Base-by-base conservation (phyloP, 768 basidiomycete species). In the Tubosaeta sp. region DNA sequence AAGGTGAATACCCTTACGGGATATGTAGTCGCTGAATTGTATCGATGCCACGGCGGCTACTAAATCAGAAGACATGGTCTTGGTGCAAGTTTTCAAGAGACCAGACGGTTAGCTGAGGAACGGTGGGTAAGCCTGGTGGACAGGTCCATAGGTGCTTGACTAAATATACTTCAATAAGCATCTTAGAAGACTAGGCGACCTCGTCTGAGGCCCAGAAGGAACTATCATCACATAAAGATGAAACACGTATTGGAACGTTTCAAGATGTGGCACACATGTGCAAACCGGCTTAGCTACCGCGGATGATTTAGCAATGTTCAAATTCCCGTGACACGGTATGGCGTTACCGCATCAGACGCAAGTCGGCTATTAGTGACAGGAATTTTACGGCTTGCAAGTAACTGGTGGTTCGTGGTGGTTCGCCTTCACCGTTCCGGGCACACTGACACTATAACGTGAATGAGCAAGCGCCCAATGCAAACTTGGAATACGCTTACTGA, bases 41-140 rank as follows among this genome's bases (percentile, higher is more conserved):
- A 63, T 18, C 0, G 13, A 18, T 21, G 42, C 55, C 16, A 60
- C 46, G 2, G 19, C 6, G 12, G 53, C 49, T 11, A 31, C 31
- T 31, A 48, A 27, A 24, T 44, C 49, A n/a, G 55, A 60, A 36
- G 54, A 52, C 61, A 60, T 62, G 25, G 24, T 13, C 22, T 13
- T 24, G 13, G 27, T n/a, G 14, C 1, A 24, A 6, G 30, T 4
- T n/a, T 31, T 18, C 14, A 19, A 21, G 24, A 19, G 4, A 24
- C 24, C 11, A 29, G 13, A 29, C 14, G n/a, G 19, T 13, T 5
- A 19, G 18, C 18, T n/a, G 34, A 36, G 27, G 0, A 18, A 32
- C 9, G n/a, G 49, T 27, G 25, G 12, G 41, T 25, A 34, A 21
- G 19, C 24, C 22, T 16, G 4, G 18, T 16, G 4, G 19, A 11